Percentiles rank a stretch among this genome's conserved stretches.
Conservation (phyloP, 1,139 yeast species). For the Nematodospora anomalae region DNA sequence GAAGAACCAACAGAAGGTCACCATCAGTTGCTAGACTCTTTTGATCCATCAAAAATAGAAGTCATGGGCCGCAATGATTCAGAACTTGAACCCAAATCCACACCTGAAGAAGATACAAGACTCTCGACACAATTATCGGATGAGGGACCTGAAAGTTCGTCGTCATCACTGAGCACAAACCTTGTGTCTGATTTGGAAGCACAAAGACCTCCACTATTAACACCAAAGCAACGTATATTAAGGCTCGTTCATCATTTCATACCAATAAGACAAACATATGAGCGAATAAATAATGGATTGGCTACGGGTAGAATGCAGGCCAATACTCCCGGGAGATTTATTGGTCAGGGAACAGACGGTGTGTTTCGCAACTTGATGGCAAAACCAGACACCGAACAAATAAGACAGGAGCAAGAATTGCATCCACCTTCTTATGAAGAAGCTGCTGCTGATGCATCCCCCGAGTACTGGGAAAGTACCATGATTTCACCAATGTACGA, state of each 20-base stretch:
- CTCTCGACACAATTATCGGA: slow-evolving; percentile 1
- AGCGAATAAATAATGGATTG: slow-evolving; percentile 44
- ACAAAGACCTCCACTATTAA: slow-evolving; percentile 17
- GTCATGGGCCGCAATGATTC: slow-evolving; percentile 1
- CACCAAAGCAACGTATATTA: slow-evolving; percentile 32
- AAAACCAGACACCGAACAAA: slow-evolving; percentile 64
- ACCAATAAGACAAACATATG: slow-evolving; percentile 47
- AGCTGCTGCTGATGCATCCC: slow-evolving; percentile 92
- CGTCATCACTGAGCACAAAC: slow-evolving; percentile 2
- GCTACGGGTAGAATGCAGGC: slow-evolving; percentile 48
- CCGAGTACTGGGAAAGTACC: slow-evolving; percentile 96
- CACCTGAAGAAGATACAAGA: slow-evolving; percentile 4
- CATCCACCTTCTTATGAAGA: slow-evolving; percentile 94
- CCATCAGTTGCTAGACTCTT: slow-evolving; percentile 2
- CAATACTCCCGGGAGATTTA: slow-evolving; percentile 45
- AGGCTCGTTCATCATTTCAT: slow-evolving; percentile 36
- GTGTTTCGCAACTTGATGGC: slow-evolving; percentile 91
- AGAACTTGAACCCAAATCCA: background rate
- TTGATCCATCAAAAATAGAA: slow-evolving; percentile 2
- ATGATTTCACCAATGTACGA: slow-evolving; percentile 78
- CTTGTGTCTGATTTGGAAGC: slow-evolving; percentile 13
- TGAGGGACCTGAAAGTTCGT: slow-evolving; percentile 1
- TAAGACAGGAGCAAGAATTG: slow-evolving; percentile 38
- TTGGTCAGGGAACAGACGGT: slow-evolving; percentile 75
- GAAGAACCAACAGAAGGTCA: slow-evolving; percentile 1